Evolutionary conservation across 2,329 filamentous ascomycete genomes (phyloP), one percentile per base, ranked within the genome.

Genomic region (Arthrobotrys sphaeroides): DNA sequence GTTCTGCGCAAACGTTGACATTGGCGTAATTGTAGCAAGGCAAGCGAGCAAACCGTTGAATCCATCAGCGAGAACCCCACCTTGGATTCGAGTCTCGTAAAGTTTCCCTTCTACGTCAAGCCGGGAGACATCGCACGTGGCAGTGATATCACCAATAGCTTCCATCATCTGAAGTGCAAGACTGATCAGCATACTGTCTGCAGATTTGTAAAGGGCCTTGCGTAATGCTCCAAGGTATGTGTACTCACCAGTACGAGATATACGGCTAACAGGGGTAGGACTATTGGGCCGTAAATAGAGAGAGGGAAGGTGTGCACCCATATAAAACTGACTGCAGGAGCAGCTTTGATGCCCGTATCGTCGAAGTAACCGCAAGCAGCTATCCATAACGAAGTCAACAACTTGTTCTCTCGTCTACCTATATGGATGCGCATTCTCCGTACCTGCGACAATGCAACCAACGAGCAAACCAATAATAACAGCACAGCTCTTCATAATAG

Each of bases 221-320:
- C 16, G 16, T 20, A 20, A 18, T 20, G n/a, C 2, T 53, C 20
- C 20, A 10, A 24, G 47, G 45, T 31, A n/a, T n/a, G n/a, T n/a
- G n/a, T n/a, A 57, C 66, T 66, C 31, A 65, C 62, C 42, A 76
- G 51, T 13, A 20, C 43, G 16, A 42, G 42, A 36, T 73, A 64
- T 16, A 73, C 40, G 3, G 38, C 72, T 18, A 60, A 51, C 2
- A 47, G 80, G 0, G 89, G 89, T 1, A 91, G 82, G 1, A 91
- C 87, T n/a, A 91, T 84, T 0, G 89, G 89, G 0, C 87, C 87
- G 78, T 91, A 90, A 6, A 91, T 84, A 5, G 83, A 85, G 5
- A 91, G 82, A n/a, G 86, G 86, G 84, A 91, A 91, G 0, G 88
- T 91, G 75, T 89, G 85, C 18, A 90, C 87, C 89, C 89, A 91